Percentiles rank a stretch among this genome's conserved stretches.
Conservation (phyloP, 306 rosid genomes). For the Sesbania bispinosa region DNA sequence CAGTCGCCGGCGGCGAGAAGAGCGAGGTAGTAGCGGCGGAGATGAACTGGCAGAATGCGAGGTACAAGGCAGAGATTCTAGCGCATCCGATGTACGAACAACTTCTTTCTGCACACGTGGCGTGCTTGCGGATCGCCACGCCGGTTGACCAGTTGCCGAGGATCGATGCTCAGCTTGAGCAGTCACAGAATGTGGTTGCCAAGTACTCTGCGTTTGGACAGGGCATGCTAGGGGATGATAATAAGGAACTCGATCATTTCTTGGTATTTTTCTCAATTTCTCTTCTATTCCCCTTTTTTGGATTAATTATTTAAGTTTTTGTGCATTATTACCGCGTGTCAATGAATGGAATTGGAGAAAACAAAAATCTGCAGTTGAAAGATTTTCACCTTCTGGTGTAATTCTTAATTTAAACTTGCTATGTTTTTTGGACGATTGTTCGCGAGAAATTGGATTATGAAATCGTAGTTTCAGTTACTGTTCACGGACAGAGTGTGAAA, state of each 20-base stretch:
- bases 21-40: slow-evolving; percentile 42
- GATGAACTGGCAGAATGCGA: slow-evolving; percentile 83
- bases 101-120: slow-evolving; percentile 88
- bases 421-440: not conserved
- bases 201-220: slow-evolving; percentile 82
- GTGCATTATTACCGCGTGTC: too few relatives aligned
- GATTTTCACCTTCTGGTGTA: not conserved
- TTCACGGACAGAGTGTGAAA: not conserved
- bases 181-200: slow-evolving; percentile 91
- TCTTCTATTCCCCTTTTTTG: not conserved
- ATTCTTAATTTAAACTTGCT: not conserved
- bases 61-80: slow-evolving; percentile 77
- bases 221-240: slow-evolving; percentile 64
- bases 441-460: too few relatives aligned
- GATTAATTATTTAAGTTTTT: not conserved
- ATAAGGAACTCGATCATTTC: slow-evolving; percentile 89
- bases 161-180: slow-evolving; percentile 89
- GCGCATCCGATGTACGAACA: slow-evolving; percentile 85
- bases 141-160: slow-evolving; percentile 97
- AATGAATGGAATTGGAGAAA: too few relatives aligned
- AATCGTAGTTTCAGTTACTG: not conserved
- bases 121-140: slow-evolving; percentile 92
- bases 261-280: slow-evolving; percentile 50
- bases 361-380: not conserved
- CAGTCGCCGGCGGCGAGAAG: slow-evolving; percentile 47